Base-by-base conservation (phyloP, 495 filamentous ascomycete genomes). In the Aspergillus kassunensis region DNA sequence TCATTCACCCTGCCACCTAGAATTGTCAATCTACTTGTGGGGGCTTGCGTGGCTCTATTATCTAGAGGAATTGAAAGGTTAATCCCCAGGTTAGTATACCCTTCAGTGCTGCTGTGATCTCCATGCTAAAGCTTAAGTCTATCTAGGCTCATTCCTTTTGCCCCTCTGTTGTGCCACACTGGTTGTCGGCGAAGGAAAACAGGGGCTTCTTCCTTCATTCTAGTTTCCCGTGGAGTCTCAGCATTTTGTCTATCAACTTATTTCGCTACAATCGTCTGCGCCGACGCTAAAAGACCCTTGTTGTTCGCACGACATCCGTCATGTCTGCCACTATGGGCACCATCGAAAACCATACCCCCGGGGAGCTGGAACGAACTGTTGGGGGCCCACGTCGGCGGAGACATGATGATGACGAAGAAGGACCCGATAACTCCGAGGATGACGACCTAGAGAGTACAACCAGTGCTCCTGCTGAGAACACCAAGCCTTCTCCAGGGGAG, bases 391-490 rank as follows among this genome's bases (percentile, higher is more conserved):
- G 87, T 64, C 74, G 88, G 77, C 67, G 93, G 75, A 71, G 88
- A 76, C 73, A 85, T 54, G 87, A 91, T 61, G 82, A 85, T 51
- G 91, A 97, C 58, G 92, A 97, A 61, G 90, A 96, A 52, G 84
- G 80, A 40, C 88, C 88, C 21, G 89, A 95, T 61, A 78, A 80
- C 35, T 43, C 46, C 53, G 89, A 90, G 41, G 90, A 96, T 56
- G 93, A 97, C 55, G 93, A 97, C 65, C 77, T 87, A 52, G 90
- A 97, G 70, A 97, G 91, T 60, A 77, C 95, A 61, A 85, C 86
- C n/a, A 96, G 90, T 66, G 84, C 88, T 39, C 84, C 88, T 30
- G 87, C 85, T 49, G 81, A 83, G 56, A 87, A 86, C 61, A 76
- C 79, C 53, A 79, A 90, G 49, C 80, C 76, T 35, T 67, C 84